Percentiles rank a stretch among this genome's conserved stretches.
Conservation (phyloP, 2,329 filamentous ascomycete genomes). For the Pyrenochaeta sp. region DNA sequence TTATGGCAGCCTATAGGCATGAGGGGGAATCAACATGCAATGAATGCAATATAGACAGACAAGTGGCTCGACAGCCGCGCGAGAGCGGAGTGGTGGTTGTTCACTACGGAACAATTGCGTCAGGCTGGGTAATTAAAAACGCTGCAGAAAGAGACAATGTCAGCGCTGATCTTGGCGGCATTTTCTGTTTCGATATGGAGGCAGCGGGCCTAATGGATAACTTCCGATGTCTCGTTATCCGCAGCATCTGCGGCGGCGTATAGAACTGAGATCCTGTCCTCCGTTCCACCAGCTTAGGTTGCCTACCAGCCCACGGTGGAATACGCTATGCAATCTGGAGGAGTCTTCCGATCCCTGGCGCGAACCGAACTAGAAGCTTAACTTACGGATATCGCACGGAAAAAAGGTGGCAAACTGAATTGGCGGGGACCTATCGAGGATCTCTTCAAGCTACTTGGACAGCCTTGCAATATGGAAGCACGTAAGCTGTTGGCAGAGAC, state of each 20-base stretch:
- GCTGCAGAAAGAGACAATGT: constrained; percentile 49
- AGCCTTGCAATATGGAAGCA: no score
- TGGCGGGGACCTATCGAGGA: no score
- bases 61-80: constrained; percentile 5
- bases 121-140: constrained; percentile 54
- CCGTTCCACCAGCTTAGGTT: constrained; percentile 7
- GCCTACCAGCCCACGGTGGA: neutral
- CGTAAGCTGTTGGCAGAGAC: no score
- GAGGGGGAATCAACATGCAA: constrained; percentile 11
- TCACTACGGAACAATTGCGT: constrained; percentile 52
- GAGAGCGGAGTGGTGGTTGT: constrained; percentile 30
- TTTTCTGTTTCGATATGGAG: constrained; percentile 27
- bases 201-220: constrained; percentile 34
- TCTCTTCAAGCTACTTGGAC: no score
- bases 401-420: no score
- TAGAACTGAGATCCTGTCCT: constrained; percentile 19
- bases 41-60: constrained; percentile 8
- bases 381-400: no score
- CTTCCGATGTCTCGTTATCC: constrained; percentile 27
- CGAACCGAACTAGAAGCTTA: no score
- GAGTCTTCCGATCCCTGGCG: no score
- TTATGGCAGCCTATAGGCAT: constrained; percentile 23
- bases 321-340: no score
- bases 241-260: constrained; percentile 29
- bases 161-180: constrained; percentile 20